Base-by-base conservation (phyloP, 139 green algal genomes). In the Picochlorum costavermella region DNA sequence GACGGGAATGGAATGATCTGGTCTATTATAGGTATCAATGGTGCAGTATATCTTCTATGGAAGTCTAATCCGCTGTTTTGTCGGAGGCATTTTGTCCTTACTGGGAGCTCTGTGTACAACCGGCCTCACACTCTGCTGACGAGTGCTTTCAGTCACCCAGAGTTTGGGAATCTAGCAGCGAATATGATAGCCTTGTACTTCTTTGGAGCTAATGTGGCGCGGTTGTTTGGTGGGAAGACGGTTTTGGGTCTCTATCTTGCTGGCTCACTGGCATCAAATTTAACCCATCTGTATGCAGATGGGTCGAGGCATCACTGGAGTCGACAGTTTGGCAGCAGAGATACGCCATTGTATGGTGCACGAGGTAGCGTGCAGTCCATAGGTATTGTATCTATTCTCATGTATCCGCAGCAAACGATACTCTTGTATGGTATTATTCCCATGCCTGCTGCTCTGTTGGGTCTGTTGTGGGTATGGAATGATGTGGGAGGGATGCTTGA, bases 171-270 rank as follows among this genome's bases (percentile, higher is more conserved):
- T 61, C 50, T 86, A 25, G 63, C 29, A 9, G 63, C 60, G 26
- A 86, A 86, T 63, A 76, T 82, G 68, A 57, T 86, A 4, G 66
- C 50, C 5, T 72, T 86, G 8, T 86, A 79, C 50, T 86, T 86
- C 51, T 86, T 84, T 56, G 79, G 70, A 3, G 20, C 55, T 1
- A 50, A 62, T 14, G 43, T 82, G 2, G 63, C 30, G 4, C 49
- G 31, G 2, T 20, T 70, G 45, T 76, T 77, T 64, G 75, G 75
- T 25, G 72, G 72, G 13, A 59, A 57, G 49, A 62, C 57, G 55
- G 56, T 82, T 13, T 37, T 81, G 61, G 6, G 25, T 14, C 46
- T 81, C 14, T 82, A 82, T 49, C 14, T 70, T 23, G 63, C 62
- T 8, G 72, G 72, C 5, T 73, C 46, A 3, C 33, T 72, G 5